These are phyloP conservation scores for Diutina mesorugosa DNA, from an alignment of 1,139 yeast species.

Conservation along the genomic window DNA sequence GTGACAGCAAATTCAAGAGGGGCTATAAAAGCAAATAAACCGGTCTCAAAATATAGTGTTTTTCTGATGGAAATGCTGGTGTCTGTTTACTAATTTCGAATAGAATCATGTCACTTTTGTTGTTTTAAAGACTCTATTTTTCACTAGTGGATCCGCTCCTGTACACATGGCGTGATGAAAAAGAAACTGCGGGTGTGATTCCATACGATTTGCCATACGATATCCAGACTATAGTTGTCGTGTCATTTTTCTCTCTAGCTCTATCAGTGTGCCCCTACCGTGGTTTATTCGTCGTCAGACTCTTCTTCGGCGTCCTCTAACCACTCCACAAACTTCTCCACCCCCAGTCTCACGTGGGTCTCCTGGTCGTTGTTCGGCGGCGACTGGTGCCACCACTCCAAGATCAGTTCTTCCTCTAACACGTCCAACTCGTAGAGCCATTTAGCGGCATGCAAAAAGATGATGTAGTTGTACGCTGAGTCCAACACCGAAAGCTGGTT, in stretches of 20 bases:
- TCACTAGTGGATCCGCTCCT: neutral
- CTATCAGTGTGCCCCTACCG: neutral
- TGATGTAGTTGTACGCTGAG: conserved; percentile 18
- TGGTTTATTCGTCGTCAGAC: neutral
- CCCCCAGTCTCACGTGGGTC: conserved; percentile 37
- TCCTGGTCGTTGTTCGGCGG: conserved; percentile 28
- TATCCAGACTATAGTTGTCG: too few species aligned
- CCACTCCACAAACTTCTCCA: conserved; percentile 77
- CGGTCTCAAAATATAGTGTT: too few species aligned
- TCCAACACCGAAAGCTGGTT: conserved; percentile 24
- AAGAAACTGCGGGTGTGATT: neutral
- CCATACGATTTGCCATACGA: too few species aligned
- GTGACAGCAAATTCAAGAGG: neutral
- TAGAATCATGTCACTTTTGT: neutral
- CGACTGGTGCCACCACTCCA: conserved; percentile 64
- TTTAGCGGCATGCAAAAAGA: conserved; percentile 53
- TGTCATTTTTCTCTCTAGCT: neutral
- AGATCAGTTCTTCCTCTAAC: conserved; percentile 67
- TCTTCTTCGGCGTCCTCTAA: conserved; percentile 82
- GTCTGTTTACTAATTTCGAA: too few species aligned
- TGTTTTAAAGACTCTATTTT: neutral
- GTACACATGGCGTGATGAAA: neutral
- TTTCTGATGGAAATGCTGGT: too few species aligned
- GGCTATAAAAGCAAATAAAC: too few species aligned
- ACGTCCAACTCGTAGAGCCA: conserved; percentile 71